phyloP scores from a whole-genome alignment of 2,329 filamentous ascomycete species.

The Fusarium cicatricum region DNA sequence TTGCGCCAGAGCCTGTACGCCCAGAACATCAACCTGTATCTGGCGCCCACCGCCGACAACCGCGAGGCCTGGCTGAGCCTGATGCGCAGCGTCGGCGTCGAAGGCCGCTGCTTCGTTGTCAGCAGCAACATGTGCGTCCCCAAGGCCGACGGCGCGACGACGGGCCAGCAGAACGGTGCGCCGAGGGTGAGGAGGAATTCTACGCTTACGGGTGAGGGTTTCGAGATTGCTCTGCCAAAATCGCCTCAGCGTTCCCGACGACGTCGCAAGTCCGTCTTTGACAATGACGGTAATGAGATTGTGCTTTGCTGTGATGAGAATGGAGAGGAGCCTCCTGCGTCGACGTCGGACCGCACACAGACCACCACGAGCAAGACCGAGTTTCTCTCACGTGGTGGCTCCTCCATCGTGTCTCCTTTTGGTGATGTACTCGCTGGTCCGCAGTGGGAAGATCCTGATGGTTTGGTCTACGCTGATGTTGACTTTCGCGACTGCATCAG shows the following conservation, averaged over 20 bases:
- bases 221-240: slow-evolving; percentile 56
- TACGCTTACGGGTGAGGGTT: slow-evolving; percentile 55
- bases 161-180: slow-evolving; percentile 3
- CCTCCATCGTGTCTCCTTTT: slow-evolving; percentile 79
- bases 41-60: slow-evolving; percentile 88
- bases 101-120: slow-evolving; percentile 86
- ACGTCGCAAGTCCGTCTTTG: slow-evolving; percentile 55
- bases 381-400: slow-evolving; percentile 78
- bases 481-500: slow-evolving; percentile 89
- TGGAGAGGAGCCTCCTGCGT: slow-evolving; percentile 13
- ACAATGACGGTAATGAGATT: slow-evolving; percentile 65
- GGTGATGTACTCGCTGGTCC: slow-evolving; percentile 84
- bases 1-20: slow-evolving; percentile 83
- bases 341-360: slow-evolving; percentile 9
- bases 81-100: slow-evolving; percentile 82
- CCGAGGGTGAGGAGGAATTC: slow-evolving; percentile 44
- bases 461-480: slow-evolving; percentile 74
- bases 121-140: slow-evolving; percentile 84
- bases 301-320: slow-evolving; percentile 51
- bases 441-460: slow-evolving; percentile 80
- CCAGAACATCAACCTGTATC: slow-evolving; percentile 91
- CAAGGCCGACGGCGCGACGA: slow-evolving; percentile 9
- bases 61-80: slow-evolving; percentile 83
- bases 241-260: slow-evolving; percentile 33
- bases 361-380: slow-evolving; percentile 39